phyloP scores from a whole-genome alignment of 345 rosid genomes.

The Trapa bicornis region DNA sequence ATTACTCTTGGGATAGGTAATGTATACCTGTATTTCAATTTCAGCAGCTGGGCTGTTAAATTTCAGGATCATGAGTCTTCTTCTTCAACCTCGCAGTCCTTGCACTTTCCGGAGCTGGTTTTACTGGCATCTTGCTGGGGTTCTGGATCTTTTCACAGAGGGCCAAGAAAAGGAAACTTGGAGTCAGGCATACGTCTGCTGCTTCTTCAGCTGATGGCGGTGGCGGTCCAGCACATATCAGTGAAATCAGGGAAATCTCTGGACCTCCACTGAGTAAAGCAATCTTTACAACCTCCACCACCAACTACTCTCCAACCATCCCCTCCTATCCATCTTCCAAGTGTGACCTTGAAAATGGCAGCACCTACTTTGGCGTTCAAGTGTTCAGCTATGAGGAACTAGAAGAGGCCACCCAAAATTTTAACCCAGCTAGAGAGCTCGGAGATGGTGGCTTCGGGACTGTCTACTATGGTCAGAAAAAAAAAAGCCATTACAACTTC shows the following conservation, averaged over 20 bases:
- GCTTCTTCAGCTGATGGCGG: background rate
- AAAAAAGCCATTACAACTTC: too few relatives aligned
- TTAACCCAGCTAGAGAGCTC: constrained; percentile 53
- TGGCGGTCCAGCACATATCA: too few relatives aligned
- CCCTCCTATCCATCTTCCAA: constrained; percentile 32
- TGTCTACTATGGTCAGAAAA: constrained; percentile 55
- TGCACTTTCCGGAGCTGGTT: constrained; percentile 16
- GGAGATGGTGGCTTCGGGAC: constrained; percentile 90
- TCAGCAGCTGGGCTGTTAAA: background rate
- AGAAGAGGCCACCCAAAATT: constrained; percentile 64
- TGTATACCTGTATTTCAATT: background rate
- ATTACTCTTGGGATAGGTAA: constrained; percentile 13
- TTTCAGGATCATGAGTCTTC: constrained; percentile 3
- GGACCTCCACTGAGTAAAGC: constrained; percentile 32
- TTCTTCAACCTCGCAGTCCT: constrained; percentile 23
- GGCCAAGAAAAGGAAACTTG: constrained; percentile 22
- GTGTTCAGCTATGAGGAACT: constrained; percentile 61
- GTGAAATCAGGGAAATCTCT: constrained; percentile 25
- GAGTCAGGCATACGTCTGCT: background rate
- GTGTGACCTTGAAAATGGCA: constrained; percentile 34
- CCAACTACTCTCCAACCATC: constrained; percentile 29
- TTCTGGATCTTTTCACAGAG: constrained; percentile 9
- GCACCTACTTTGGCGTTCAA: constrained; percentile 56
- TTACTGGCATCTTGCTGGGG: constrained; percentile 9
- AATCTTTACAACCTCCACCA: constrained; percentile 22